These are phyloP conservation scores for Pythium dissotocum DNA, from an alignment of 352 stramenopile species.

Conservation along the genomic window DNA sequence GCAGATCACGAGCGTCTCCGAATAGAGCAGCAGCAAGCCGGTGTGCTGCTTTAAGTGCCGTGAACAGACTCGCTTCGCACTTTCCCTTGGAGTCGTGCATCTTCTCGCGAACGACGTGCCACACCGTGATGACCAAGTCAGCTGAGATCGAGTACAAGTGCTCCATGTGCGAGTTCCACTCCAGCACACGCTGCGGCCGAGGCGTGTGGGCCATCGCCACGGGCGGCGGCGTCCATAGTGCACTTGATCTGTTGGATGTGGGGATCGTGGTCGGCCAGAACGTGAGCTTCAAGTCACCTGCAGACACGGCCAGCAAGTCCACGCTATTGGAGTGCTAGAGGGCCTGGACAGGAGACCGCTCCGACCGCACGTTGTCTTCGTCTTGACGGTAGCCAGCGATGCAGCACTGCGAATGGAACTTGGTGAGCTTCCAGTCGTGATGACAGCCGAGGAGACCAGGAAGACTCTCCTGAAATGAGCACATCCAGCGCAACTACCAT, in stretches of 20 bases:
- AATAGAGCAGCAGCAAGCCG: constrained; percentile 73
- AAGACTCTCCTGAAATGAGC: too few species aligned
- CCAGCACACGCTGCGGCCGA: constrained; percentile 66
- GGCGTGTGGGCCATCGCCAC: constrained; percentile 64
- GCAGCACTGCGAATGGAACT: constrained; percentile 76
- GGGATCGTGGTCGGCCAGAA: constrained; percentile 70
- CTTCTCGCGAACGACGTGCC: constrained; percentile 43
- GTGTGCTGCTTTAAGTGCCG: constrained; percentile 67
- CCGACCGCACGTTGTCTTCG: constrained; percentile 72
- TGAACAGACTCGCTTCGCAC: constrained; percentile 53
- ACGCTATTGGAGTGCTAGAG: constrained; percentile 60
- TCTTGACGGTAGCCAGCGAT: constrained; percentile 67
- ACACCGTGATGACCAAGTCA: constrained; percentile 71
- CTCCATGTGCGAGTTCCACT: constrained; percentile 55
- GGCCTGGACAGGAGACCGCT: constrained; percentile 73
- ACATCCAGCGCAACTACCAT: too few species aligned
- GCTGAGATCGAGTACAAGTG: constrained; percentile 76
- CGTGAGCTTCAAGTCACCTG: constrained; percentile 74
- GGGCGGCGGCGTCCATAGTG: constrained; percentile 58
- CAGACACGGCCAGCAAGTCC: constrained; percentile 67
- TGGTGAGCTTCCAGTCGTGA: constrained; percentile 29
- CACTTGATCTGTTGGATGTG: constrained; percentile 58
- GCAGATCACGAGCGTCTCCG: constrained; percentile 66
- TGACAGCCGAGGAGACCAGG: too few species aligned
- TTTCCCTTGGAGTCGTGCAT: constrained; percentile 34